Percentiles rank a stretch among this genome's conserved stretches.
These are phyloP conservation scores for Podosphaera fusca DNA, from an alignment of 2,329 filamentous ascomycete species.

Conservation along the genomic window DNA sequence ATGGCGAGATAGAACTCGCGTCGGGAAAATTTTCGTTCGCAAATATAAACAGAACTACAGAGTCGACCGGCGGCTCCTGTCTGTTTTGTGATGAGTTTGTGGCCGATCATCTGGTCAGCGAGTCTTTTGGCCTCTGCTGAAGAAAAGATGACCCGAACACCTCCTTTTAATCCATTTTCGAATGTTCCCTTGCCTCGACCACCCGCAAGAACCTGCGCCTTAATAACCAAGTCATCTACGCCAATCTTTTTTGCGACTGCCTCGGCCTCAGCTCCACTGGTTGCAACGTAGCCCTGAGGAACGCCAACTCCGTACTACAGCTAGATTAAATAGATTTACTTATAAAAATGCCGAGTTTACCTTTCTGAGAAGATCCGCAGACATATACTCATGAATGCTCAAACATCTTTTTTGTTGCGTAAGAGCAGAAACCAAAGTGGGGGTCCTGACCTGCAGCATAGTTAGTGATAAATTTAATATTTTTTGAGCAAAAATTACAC, in stretches of 20 bases:
- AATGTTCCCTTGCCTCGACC: conserved; percentile 95
- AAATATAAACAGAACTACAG: conserved; percentile 96
- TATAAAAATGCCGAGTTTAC: conserved; percentile 18
- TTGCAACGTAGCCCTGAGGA: conserved; percentile 72
- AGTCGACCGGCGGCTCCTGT: conserved; percentile 80
- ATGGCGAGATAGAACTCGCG: conserved; percentile 98
- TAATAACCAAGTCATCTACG: conserved; percentile 96
- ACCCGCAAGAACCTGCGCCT: conserved; percentile 94
- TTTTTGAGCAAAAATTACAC: conserved; percentile 17
- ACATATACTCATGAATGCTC: conserved; percentile 96
- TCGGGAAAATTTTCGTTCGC: conserved; percentile 97
- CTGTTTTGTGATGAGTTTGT: conserved; percentile 99
- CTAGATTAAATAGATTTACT: conserved; percentile 10
- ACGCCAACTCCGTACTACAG: conserved; percentile 83
- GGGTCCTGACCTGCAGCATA: conserved; percentile 25
- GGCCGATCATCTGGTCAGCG: conserved; percentile 96
- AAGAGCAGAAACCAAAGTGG: conserved; percentile 24
- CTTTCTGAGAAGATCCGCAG: conserved; percentile 67
- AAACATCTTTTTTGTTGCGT: conserved; percentile 66
- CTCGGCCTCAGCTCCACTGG: conserved; percentile 69
- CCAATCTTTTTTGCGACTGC: conserved; percentile 73
- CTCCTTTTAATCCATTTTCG: conserved; percentile 95
- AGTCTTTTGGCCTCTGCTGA: conserved; percentile 92
- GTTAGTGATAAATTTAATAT: conserved; percentile 6
- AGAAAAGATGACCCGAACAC: conserved; percentile 97